Base-by-base conservation (phyloP, 768 basidiomycete genomes). In the Russula abietina region DNA sequence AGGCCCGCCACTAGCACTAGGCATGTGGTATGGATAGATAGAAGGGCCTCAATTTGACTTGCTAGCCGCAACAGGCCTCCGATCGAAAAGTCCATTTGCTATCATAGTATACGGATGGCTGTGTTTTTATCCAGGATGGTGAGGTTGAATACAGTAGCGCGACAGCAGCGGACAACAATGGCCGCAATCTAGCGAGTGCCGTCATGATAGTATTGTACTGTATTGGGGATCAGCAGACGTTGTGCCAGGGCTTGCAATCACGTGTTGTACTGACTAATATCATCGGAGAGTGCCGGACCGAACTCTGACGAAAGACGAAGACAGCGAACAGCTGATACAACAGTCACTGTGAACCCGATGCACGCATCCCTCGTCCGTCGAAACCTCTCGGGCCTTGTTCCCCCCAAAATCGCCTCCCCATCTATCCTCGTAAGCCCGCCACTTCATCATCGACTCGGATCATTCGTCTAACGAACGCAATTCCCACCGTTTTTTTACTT, bases 321-420 rank as follows among this genome's bases (percentile, higher is more conserved):
- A 52, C 32, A 33, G 32, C 32, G 26, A 14, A 52, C 51, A 36
- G 26, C n/a, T n/a, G n/a, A n/a, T n/a, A n/a, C 10, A 33, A 53
- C 51, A 36, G 30, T 9, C 36, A 33, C 52, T 16, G 32, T 33
- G n/a, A n/a, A 57, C 17, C 45, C 19, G 4, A 94, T 94, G 93
- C 84, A 88, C 78, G 81, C 90, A 67, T 84, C 93, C 58, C 85
- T 91, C 77, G 79, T 87, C 75, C 88, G 91, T 73, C 89, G 91
- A 71, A 85, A 89, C 73, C 86, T 98, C 68, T 83, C 83, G 64
- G 84, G 86, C 59, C 82, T 97, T 61, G 85, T 97, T 69, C 95
- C 95, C 45, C 95, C 95, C 55, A 98, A 98, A 80, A 88, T 98
- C 71, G 94, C 95, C 60, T 91, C 93, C 11, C 93, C 94, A 1